phyloP scores from a whole-genome alignment of 352 stramenopile species.

The Phytophthora pini region DNA sequence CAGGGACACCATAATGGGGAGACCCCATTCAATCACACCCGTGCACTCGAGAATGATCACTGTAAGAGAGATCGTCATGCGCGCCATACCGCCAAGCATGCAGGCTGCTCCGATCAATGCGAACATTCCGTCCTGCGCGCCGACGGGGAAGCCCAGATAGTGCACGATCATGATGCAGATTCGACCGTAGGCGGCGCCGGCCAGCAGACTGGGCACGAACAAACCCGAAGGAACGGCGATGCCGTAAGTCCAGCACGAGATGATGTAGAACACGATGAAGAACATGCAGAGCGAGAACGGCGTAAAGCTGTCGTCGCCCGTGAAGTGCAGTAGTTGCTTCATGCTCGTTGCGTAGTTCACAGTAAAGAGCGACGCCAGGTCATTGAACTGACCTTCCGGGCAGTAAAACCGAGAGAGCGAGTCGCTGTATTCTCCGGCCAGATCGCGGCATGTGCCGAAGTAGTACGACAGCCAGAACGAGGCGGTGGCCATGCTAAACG shows the following conservation, averaged over 20 bases:
- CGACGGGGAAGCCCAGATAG: constrained; percentile 65
- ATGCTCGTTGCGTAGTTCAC: constrained; percentile 95
- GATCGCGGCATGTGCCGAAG: constrained; percentile 69
- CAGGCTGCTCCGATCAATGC: constrained; percentile 96
- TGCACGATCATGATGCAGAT: constrained; percentile 77
- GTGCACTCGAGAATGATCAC: constrained; percentile 99
- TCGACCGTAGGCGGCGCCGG: constrained; percentile 95
- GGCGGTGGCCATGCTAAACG: constrained; percentile 61
- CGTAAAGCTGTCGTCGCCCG: constrained; percentile 90
- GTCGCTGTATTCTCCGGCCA: constrained; percentile 67
- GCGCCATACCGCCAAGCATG: constrained; percentile 96
- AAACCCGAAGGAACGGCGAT: constrained; percentile 97
- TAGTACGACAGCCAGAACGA: constrained; percentile 85
- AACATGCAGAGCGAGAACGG: constrained; percentile 95
- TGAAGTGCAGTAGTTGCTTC: constrained; percentile 98
- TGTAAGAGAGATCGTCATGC: constrained; percentile 99
- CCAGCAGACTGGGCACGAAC: constrained; percentile 97
- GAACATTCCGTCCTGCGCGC: constrained; percentile 93
- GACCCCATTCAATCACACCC: constrained; percentile 98
- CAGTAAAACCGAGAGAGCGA: constrained; percentile 95
- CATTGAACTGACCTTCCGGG: constrained; percentile 96
- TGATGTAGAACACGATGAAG: constrained; percentile 94
- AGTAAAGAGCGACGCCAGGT: constrained; percentile 97
- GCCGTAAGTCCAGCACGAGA: constrained; percentile 96
- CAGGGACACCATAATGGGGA: constrained; percentile 98